Percentiles rank a stretch among this genome's conserved stretches.
Evolutionary conservation across 176 grass and related monocot species (phyloP).

Genomic region (Rhynchospora pubera): DNA sequence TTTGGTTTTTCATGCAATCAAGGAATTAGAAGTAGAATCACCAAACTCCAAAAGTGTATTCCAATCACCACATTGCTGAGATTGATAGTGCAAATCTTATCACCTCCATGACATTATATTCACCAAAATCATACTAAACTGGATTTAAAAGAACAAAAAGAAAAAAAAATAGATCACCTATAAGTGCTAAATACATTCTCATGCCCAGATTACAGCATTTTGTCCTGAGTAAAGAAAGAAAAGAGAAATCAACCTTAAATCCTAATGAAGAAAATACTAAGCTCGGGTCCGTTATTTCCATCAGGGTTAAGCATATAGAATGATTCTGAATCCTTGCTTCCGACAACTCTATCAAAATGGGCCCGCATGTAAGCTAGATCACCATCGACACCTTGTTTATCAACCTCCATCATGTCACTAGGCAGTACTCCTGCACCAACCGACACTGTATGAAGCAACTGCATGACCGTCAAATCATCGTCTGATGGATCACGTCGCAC

Average conservation of each 20-base stretch:
- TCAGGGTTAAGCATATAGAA: constrained; percentile 91
- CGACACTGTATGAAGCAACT: constrained; percentile 82
- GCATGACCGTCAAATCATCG: constrained; percentile 73
- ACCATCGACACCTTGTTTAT: constrained; percentile 20
- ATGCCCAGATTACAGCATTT: background rate
- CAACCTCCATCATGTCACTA: constrained; percentile 38
- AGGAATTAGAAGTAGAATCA: background rate
- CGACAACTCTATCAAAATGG: constrained; percentile 69
- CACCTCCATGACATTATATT: constrained; percentile 10
- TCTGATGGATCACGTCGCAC: constrained; percentile 63
- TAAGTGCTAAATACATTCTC: constrained; percentile 18
- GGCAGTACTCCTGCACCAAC: constrained; percentile 82
- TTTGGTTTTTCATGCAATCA: background rate
- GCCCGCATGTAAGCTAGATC: constrained; percentile 91
- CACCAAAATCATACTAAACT: constrained; percentile 24
- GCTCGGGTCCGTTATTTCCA: constrained; percentile 69
- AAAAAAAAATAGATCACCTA: background rate
- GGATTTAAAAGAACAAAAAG: background rate
- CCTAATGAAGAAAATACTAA: constrained; percentile 97
- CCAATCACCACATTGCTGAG: background rate
- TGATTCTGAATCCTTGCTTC: constrained; percentile 75
- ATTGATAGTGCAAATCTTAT: background rate
- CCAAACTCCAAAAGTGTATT: background rate
- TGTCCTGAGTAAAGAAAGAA: constrained; percentile 5
- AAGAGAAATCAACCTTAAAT: constrained; percentile 32